Conservation (phyloP, 352 stramenopile genomes). For the Lagenidium sp. region DNA sequence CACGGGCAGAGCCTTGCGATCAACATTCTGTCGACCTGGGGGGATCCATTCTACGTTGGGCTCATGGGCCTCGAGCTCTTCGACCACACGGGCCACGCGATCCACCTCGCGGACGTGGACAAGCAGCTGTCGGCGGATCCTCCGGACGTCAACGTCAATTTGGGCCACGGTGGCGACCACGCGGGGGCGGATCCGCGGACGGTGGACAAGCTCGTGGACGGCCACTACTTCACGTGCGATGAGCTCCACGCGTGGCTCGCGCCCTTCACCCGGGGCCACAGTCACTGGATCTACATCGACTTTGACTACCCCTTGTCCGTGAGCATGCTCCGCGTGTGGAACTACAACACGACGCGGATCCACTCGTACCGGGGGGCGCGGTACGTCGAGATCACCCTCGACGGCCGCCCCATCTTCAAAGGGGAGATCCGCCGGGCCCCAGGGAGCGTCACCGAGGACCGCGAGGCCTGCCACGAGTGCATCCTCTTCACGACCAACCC, state of each 20-base stretch:
- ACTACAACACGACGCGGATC: conserved; percentile 83
- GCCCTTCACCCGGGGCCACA: conserved; percentile 65
- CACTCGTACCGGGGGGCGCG: conserved; percentile 62
- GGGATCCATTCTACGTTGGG: conserved; percentile 87
- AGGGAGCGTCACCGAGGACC: conserved; percentile 45
- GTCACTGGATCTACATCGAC: conserved; percentile 73
- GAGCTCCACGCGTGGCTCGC: conserved; percentile 86
- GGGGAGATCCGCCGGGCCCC: conserved; percentile 66
- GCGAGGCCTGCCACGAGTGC: conserved; percentile 63
- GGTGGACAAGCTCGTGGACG: conserved; percentile 87
- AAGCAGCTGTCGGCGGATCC: conserved; percentile 72
- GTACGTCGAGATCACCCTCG: conserved; percentile 54
- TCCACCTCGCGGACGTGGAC: conserved; percentile 51
- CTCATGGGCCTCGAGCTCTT: conserved; percentile 88
- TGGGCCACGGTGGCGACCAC: too few relatives aligned
- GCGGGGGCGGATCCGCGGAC: conserved; percentile 68
- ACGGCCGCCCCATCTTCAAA: conserved; percentile 65
- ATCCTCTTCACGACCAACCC: conserved; percentile 80
- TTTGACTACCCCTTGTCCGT: conserved; percentile 68
- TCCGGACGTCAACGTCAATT: conserved; percentile 73
- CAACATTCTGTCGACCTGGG: conserved; percentile 84
- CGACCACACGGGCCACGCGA: conserved; percentile 59
- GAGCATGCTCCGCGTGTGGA: conserved; percentile 83
- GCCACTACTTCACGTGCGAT: conserved; percentile 79
- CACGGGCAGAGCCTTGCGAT: conserved; percentile 62